A percentile compares a stretch with the other conserved stretches of the same genome.
phyloP scores from a whole-genome alignment of 1,284 basidiomycete genomes.

The Cryptococcus sp. region DNA sequence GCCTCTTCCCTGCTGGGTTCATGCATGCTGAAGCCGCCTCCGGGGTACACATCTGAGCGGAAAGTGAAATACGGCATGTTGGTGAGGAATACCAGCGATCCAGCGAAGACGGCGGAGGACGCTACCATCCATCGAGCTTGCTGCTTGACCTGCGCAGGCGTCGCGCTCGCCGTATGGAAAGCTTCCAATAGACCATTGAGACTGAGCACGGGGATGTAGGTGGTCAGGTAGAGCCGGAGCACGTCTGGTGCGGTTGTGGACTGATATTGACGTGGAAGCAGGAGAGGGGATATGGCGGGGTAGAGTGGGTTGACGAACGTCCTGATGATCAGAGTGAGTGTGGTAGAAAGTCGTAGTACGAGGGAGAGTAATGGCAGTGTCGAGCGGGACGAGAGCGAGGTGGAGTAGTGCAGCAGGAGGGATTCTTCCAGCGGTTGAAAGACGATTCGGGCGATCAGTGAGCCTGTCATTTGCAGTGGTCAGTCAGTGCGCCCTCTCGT shows the following conservation, averaged over 20 bases:
- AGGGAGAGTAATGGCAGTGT: slow-evolving; percentile 52
- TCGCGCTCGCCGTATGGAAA: slow-evolving; percentile 76
- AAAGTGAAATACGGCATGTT: not conserved
- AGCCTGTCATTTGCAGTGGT: slow-evolving; percentile 61
- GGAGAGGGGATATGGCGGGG: slow-evolving; percentile 65
- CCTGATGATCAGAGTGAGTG: slow-evolving; percentile 70
- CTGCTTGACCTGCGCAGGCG: slow-evolving; percentile 32
- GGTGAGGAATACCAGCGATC: slow-evolving; percentile 19
- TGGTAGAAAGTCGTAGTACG: slow-evolving; percentile 68
- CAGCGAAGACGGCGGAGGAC: slow-evolving; percentile 35
- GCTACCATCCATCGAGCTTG: slow-evolving; percentile 47
- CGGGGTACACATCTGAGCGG: not conserved
- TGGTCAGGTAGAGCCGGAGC: slow-evolving; percentile 70
- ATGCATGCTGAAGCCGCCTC: not conserved
- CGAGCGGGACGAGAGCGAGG: slow-evolving; percentile 55
- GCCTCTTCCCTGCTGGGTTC: slow-evolving; percentile 31
- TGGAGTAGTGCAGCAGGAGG: slow-evolving; percentile 81
- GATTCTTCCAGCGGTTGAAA: slow-evolving; percentile 94
- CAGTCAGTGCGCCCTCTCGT: not conserved
- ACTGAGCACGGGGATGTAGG: slow-evolving; percentile 83
- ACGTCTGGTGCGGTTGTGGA: slow-evolving; percentile 69
- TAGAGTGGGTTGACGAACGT: slow-evolving; percentile 75
- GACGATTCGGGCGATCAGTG: slow-evolving; percentile 81
- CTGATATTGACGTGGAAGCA: slow-evolving; percentile 72
- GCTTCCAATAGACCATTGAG: slow-evolving; percentile 87